Evolutionary conservation across 2,329 filamentous ascomycete genomes (phyloP).

Genomic region (Fusarium phyllophilum): DNA sequence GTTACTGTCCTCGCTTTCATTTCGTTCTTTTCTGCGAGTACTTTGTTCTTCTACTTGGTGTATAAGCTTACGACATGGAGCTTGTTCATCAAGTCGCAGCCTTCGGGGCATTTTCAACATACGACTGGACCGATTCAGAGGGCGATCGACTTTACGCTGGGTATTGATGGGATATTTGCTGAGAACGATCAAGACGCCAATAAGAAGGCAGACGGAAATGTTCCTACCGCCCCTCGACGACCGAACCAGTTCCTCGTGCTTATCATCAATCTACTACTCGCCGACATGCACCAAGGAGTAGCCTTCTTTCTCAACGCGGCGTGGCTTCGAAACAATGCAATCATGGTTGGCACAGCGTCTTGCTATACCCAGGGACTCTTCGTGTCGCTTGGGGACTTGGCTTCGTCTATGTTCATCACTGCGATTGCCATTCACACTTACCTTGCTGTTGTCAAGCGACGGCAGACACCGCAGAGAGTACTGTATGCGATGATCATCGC

Average conservation of each 20-base stretch:
- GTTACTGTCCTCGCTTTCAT: conserved; percentile 46
- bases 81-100: conserved; percentile 32
- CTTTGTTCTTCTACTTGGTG: conserved; percentile 46
- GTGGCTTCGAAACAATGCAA: conserved; percentile 64
- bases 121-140: conserved; percentile 33
- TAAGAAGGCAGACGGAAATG: neutral
- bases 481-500: conserved; percentile 61
- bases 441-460: conserved; percentile 67
- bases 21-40: conserved; percentile 45
- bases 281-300: conserved; percentile 73
- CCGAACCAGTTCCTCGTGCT: conserved; percentile 76
- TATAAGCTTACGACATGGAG: conserved; percentile 48
- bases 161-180: conserved; percentile 50
- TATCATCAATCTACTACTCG: conserved; percentile 75
- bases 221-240: conserved; percentile 43
- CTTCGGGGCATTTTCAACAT: conserved; percentile 7
- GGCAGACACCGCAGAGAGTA: conserved; percentile 58
- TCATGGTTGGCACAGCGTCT: conserved; percentile 62
- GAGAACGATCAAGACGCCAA: conserved; percentile 7
- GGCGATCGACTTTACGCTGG: conserved; percentile 48
- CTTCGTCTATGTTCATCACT: conserved; percentile 74
- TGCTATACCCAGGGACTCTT: conserved; percentile 77
- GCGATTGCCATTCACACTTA: conserved; percentile 75
- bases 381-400: conserved; percentile 72
- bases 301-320: conserved; percentile 71